phyloP scores from a whole-genome alignment of 2,329 filamentous ascomycete species.

The Diaporthe humulicola region DNA sequence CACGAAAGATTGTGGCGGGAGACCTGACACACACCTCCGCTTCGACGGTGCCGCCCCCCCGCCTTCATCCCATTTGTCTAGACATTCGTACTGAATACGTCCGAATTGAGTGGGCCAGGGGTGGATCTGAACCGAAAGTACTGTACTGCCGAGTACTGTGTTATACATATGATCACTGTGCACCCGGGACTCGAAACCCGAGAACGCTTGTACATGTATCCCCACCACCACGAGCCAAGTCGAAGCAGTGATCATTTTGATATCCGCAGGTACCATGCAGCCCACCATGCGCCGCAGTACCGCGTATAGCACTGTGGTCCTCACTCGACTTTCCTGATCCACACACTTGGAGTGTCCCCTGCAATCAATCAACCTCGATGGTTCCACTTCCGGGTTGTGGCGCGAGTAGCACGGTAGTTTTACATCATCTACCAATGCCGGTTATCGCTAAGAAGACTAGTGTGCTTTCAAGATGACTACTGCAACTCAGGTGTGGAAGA shows the following conservation, averaged over 20 bases:
- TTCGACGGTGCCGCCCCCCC: conserved; percentile 17
- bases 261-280: conserved; percentile 24
- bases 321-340: conserved; percentile 8
- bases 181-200: background rate
- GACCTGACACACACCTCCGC: conserved; percentile 23
- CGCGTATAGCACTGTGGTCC: background rate
- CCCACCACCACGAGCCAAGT: background rate
- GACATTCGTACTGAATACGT: conserved; percentile 22
- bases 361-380: conserved; percentile 25
- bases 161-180: background rate
- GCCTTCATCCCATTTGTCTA: conserved; percentile 26
- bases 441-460: conserved; percentile 17
- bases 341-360: conserved; percentile 9
- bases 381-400: conserved; percentile 23
- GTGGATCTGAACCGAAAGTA: conserved; percentile 13
- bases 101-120: conserved; percentile 24
- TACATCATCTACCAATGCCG: conserved; percentile 30
- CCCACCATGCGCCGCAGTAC: background rate
- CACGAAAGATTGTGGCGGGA: conserved; percentile 4
- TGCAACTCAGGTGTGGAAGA: conserved; percentile 1
- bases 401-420: conserved; percentile 21
- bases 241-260: conserved; percentile 20
- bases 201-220: background rate
- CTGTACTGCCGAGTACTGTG: background rate
- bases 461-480: background rate